Base-by-base conservation (phyloP, 805 yeast species). In the Brettanomyces bruxellensis region DNA sequence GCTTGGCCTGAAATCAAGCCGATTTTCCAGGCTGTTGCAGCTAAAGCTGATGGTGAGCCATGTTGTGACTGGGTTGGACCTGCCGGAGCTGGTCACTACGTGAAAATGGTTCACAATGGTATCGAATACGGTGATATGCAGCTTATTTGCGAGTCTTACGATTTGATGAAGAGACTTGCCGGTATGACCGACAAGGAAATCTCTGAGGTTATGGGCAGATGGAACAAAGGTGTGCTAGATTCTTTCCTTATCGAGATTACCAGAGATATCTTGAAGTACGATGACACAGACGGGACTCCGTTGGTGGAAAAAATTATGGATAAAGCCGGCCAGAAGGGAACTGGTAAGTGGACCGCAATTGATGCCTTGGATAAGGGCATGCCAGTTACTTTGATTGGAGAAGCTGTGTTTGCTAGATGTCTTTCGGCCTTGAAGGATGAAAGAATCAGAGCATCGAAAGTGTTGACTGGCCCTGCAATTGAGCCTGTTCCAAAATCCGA, bases 41-140 rank as follows among this genome's bases (percentile, higher is more conserved):
- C 99, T 67, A 89, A 91, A 77, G 70, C 95, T 52, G 96, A 93
- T 65, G 96, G 96, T 61, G 97, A 93, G 76, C 96, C 99, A 66
- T 91, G 99, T 75, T 91, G 99, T 76, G 99, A 91, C 81, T 91
- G 99, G 99, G 97, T 91, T 60, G 99, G 99, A 64, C 95, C 91
- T 59, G 96, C 95, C 51, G 99, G 99, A 70, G 81, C 98, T 41
- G 99, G 99, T 64, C 99, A 91, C 73, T 91, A 84, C 73, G 98
- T 91, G 67, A 91, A 91, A 79, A 93, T 93, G 99, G 98, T 93
- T 55, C 99, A 91, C 80, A 91, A 91, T 70, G 99, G 99, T 86
- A 91, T 91, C 61, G 99, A 91, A 75, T 91, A 91, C 71, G 99
- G 98, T 79, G 99, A 91, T 73, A 91, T 91, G 99, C 99, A 91